These are phyloP conservation scores for Salicornia ramosissima DNA, from an alignment of 148 eudicot species.

Conservation along the genomic window DNA sequence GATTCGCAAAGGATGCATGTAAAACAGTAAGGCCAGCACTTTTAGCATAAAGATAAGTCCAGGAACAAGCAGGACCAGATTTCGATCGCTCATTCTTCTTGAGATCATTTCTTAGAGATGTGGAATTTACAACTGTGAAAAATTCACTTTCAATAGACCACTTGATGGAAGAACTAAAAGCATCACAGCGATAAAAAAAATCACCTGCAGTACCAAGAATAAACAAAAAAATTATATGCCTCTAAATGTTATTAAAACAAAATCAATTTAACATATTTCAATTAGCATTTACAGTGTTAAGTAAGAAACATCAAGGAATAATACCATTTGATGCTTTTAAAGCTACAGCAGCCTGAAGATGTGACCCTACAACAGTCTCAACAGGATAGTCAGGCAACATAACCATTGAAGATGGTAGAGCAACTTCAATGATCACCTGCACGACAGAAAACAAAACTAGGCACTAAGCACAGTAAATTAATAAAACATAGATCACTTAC, in stretches of 20 bases:
- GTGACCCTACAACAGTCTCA: constrained; percentile 74
- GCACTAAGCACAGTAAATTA: background rate
- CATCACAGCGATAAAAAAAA: constrained; percentile 67
- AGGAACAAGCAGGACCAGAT: constrained; percentile 52
- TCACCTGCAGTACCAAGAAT: constrained; percentile 43
- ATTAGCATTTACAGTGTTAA: background rate
- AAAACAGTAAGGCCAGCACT: constrained; percentile 52
- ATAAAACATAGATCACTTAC: too few relatives aligned
- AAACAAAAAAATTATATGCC: background rate
- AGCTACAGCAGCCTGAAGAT: constrained; percentile 73
- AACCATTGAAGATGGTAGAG: constrained; percentile 63
- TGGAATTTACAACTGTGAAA: constrained; percentile 51
- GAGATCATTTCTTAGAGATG: constrained; percentile 33
- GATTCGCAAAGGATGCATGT: constrained; percentile 56
- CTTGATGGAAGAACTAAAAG: constrained; percentile 54
- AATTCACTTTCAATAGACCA: constrained; percentile 68
- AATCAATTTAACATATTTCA: background rate
- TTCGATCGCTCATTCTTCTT: constrained; percentile 19
- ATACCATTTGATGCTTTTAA: constrained; percentile 68
- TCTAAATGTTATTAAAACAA: background rate
- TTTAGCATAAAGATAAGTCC: constrained; percentile 51
- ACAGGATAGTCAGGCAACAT: constrained; percentile 75
- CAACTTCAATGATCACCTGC: constrained; percentile 67
- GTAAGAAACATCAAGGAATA: constrained; percentile 6
- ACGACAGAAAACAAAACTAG: constrained; percentile 9